Evolutionary conservation across 1,139 yeast genomes (phyloP).

Genomic region (Ogataea hybrid): DNA sequence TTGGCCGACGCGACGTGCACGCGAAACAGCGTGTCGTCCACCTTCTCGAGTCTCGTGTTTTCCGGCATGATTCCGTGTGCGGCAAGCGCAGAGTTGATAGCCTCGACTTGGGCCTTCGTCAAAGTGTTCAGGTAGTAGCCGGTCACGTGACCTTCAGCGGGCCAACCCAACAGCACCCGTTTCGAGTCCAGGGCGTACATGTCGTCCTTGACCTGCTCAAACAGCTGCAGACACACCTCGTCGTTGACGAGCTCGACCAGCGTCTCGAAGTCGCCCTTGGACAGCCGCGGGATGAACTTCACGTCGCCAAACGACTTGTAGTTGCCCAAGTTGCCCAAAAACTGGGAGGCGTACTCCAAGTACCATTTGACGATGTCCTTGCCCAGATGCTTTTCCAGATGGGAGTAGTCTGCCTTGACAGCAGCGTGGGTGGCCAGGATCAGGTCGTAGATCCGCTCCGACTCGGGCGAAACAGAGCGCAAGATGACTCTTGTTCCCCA

Average conservation of each 20-base stretch:
- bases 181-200: conserved; percentile 52
- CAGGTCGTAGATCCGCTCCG: conserved; percentile 71
- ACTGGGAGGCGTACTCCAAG: conserved; percentile 78
- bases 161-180: conserved; percentile 67
- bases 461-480: conserved; percentile 82
- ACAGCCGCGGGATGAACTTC: conserved; percentile 71
- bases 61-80: conserved; percentile 71
- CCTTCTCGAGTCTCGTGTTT: conserved; percentile 69
- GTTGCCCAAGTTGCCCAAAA: conserved; percentile 78
- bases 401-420: conserved; percentile 52
- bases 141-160: conserved; percentile 71
- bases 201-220: conserved; percentile 43
- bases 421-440: conserved; percentile 54
- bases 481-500: conserved; percentile 78
- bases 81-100: conserved; percentile 63
- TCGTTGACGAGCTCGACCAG: conserved; percentile 44
- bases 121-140: conserved; percentile 61
- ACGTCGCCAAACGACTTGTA: conserved; percentile 88
- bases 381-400: conserved; percentile 33
- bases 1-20: conserved; percentile 64
- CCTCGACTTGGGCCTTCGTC: conserved; percentile 60
- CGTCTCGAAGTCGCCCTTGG: conserved; percentile 45
- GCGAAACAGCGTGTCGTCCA: conserved; percentile 41
- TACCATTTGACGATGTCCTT: conserved; percentile 43
- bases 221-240: conserved; percentile 38